Base-by-base conservation (phyloP, 1,284 basidiomycete genomes). In the Macrocybe sp. region DNA sequence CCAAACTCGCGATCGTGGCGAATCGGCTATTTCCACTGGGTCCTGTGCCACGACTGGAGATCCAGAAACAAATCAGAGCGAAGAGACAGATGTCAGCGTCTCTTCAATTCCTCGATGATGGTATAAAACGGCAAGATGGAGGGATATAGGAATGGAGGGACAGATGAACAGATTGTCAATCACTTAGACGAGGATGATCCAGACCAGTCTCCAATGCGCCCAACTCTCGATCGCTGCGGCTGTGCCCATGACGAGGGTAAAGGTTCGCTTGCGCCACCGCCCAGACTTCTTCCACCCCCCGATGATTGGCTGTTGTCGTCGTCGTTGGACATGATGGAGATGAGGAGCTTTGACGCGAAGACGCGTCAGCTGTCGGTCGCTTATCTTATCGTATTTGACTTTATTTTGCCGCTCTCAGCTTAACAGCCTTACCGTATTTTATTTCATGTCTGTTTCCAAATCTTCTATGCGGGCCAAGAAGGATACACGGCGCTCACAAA, bases 211-310 rank as follows among this genome's bases (percentile, higher is more conserved):
- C 70, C 70, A 40, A 72, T 61, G 16, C 69, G 62, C 10, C 69
- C 70, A 4, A 69, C 55, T 50, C 67, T 59, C 16, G 56, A 46
- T 37, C 55, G 51, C n/a, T 69, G 50, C 0, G 74, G 67, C 34
- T 70, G 66, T 8, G 65, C 63, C 79, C 81, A 83, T 2, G 64
- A 60, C 28, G 67, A 51, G 5, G 77, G 73, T 1, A 75, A 56
- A 14, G 74, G 68, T 47, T 79, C 74, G 9, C 56, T 63, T 28
- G 67, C 41, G 8, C 64, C 68, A 10, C 76, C 79, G 7, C 72
- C 70, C 29, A 80, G 66, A n/a, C 72, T 72, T 37, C 73, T 64
- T 29, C 76, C 75, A 44, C 55, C 55, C 16, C 56, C 62, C 39
- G 42, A 49, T 31, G 57, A 53, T 45, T 61, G 51, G 39, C 56